A percentile compares a stretch with the other conserved stretches of the same genome.
Conservation (phyloP, 2,329 filamentous ascomycete species). For the Beauveria pseudobassiana region DNA sequence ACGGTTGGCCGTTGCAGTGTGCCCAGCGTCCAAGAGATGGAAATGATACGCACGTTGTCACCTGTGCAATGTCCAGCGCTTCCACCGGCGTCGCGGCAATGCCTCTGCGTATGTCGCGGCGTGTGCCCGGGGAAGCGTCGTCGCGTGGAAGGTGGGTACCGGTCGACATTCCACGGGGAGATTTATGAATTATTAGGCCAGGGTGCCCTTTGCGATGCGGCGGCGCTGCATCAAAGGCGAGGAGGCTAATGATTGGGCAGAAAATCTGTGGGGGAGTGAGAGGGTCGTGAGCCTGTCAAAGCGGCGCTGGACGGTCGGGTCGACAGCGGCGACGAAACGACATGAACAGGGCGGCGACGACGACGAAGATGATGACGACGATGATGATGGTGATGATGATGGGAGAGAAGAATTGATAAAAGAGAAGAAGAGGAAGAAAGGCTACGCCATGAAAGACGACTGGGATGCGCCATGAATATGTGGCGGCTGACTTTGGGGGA, state of each 20-base stretch:
- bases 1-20: background rate
- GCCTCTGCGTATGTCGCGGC: background rate
- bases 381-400: background rate
- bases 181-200: background rate
- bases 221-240: background rate
- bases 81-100: background rate
- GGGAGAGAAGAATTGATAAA: background rate
- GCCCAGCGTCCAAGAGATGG: too few relatives aligned
- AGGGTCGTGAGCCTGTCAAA: background rate
- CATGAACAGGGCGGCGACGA: background rate
- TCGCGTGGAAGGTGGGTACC: constrained; percentile 11
- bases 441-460: background rate
- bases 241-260: background rate
- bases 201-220: background rate
- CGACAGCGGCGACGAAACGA: background rate
- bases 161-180: background rate
- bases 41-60: background rate
- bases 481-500: constrained; percentile 1
- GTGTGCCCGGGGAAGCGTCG: constrained; percentile 8
- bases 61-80: constrained; percentile 1
- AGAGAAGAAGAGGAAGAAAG: background rate
- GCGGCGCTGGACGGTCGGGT: background rate
- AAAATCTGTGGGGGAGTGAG: background rate
- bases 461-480: constrained; percentile 1
- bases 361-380: background rate